phyloP scores from a whole-genome alignment of 1,284 basidiomycete species.

The Heliocybe sulcata region DNA sequence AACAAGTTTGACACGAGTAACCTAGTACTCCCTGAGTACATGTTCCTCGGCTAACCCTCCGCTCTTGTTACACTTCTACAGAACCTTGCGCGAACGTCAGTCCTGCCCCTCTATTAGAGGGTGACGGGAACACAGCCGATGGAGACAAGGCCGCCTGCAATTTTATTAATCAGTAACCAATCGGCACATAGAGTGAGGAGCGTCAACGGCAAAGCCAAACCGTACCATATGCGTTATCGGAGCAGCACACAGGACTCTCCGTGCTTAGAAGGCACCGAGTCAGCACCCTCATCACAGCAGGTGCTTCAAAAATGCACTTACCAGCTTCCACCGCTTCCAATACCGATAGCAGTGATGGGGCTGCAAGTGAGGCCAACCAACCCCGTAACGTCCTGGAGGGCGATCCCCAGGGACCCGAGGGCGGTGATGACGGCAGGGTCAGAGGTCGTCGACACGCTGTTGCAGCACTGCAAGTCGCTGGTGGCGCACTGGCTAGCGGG shows the following conservation, averaged over 20 bases:
- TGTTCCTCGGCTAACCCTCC: no score
- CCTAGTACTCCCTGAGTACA: no score
- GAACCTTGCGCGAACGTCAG: no score
- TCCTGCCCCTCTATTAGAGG: neutral
- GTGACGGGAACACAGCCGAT: neutral
- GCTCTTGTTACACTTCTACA: no score
- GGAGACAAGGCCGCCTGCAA: constrained; percentile 3
- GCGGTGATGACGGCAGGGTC: constrained; percentile 7
- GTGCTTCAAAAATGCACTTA: constrained; percentile 8
- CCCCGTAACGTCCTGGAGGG: constrained; percentile 16
- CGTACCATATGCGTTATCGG: constrained; percentile 14
- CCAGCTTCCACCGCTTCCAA: constrained; percentile 17
- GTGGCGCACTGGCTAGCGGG: constrained; percentile 1
- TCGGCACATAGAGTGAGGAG: neutral
- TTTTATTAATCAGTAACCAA: neutral
- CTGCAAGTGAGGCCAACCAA: constrained; percentile 21
- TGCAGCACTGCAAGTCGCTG: constrained; percentile 1
- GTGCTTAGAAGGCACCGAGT: constrained; percentile 10
- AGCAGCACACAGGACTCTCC: constrained; percentile 22
- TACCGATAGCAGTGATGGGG: constrained; percentile 10
- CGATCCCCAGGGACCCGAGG: constrained; percentile 19
- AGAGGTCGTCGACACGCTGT: neutral
- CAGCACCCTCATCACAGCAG: neutral
- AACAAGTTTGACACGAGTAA: no score
- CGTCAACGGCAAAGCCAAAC: no score